These are phyloP conservation scores for Penicillium taxi DNA, from an alignment of 495 filamentous ascomycete genomes.

Conservation along the genomic window DNA sequence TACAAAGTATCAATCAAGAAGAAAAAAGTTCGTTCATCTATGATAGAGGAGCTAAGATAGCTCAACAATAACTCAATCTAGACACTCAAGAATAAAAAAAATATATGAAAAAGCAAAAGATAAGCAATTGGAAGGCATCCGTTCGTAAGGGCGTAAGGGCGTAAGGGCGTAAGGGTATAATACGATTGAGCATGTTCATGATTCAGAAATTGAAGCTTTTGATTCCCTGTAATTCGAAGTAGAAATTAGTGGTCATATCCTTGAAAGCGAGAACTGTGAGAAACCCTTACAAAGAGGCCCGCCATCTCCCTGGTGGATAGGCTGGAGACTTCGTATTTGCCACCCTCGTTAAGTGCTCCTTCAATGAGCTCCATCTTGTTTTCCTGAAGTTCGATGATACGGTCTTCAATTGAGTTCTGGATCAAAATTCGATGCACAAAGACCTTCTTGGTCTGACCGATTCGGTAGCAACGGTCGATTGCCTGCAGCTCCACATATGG, in stretches of 20 bases:
- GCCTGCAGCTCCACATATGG: constrained; percentile 93
- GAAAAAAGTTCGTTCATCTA: no score
- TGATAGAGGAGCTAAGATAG: no score
- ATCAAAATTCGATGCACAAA: constrained; percentile 76
- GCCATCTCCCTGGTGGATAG: constrained; percentile 57
- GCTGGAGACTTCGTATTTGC: constrained; percentile 52
- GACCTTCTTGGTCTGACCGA: constrained; percentile 71
- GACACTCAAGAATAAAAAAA: neutral
- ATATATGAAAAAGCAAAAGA: neutral
- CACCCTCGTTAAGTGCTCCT: constrained; percentile 74
- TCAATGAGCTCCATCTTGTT: constrained; percentile 73
- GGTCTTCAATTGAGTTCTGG: constrained; percentile 76
- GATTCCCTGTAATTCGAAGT: neutral
- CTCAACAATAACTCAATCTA: no score
- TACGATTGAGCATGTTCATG: no score
- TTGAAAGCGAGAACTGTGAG: neutral
- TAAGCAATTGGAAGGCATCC: no score
- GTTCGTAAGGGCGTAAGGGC: no score
- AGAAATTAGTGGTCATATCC: neutral
- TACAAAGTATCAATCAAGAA: neutral
- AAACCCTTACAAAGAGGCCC: constrained; percentile 62
- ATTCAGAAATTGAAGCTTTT: no score
- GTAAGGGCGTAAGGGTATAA: no score
- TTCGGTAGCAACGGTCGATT: constrained; percentile 85
- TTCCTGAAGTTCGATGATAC: constrained; percentile 79